A percentile compares a stretch with the other conserved stretches of the same genome.
Conservation (phyloP, 2,329 filamentous ascomycete species). For the Colletotrichum scovillei region DNA sequence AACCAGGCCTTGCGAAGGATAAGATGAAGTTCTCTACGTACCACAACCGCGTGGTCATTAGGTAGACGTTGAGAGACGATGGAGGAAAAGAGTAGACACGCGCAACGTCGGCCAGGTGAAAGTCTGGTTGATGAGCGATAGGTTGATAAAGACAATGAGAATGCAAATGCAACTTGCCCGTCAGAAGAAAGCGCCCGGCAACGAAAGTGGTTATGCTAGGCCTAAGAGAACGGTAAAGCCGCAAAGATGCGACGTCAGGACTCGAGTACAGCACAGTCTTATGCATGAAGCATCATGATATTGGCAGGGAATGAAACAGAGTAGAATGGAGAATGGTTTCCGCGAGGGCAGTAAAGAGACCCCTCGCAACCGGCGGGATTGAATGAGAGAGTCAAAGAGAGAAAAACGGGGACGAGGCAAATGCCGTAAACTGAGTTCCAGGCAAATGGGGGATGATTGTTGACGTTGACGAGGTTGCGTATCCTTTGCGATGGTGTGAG, state of each 20-base stretch:
- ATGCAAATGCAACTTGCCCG: not conserved
- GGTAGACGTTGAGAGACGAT: not conserved
- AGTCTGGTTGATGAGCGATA: not conserved
- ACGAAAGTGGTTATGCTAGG: slow-evolving; percentile 17
- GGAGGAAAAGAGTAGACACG: not conserved
- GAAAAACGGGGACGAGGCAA: not conserved
- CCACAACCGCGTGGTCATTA: not conserved
- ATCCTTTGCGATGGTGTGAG: slow-evolving; percentile 18
- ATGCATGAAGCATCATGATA: slow-evolving; percentile 31
- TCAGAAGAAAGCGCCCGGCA: slow-evolving; percentile 4
- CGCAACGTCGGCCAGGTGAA: not conserved
- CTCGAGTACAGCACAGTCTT: slow-evolving; percentile 16
- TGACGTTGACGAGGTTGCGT: slow-evolving; percentile 16
- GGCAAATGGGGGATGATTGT: not conserved
- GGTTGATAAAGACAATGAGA: not conserved
- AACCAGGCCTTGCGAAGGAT: slow-evolving; percentile 26
- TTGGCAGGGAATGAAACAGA: slow-evolving; percentile 19
- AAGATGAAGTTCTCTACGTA: slow-evolving; percentile 18
- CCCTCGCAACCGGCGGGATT: slow-evolving; percentile 14
- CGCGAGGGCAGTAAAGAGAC: not conserved
- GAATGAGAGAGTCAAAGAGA: not conserved
- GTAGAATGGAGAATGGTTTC: not conserved
- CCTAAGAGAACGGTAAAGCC: not conserved
- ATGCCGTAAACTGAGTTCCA: not conserved
- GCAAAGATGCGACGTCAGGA: slow-evolving; percentile 5